phyloP scores from a whole-genome alignment of 139 green algal genomes.

The Desmodesmus armatus region DNA sequence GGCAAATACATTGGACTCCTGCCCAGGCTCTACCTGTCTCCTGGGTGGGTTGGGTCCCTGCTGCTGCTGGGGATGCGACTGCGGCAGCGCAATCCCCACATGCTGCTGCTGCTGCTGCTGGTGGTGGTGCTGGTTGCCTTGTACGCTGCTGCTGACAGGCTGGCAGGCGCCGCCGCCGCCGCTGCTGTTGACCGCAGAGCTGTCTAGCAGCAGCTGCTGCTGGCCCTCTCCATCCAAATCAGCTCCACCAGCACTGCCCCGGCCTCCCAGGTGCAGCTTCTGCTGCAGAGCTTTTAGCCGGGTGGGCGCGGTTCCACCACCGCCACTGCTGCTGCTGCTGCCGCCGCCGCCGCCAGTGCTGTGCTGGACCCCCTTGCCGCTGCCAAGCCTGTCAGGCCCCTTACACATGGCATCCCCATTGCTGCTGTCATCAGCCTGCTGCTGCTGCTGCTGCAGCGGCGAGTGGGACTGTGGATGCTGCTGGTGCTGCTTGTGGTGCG shows the following conservation, averaged over 20 bases:
- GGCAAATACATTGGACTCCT: constrained; percentile 55
- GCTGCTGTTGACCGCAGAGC: constrained; percentile 4
- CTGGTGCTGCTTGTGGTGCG: neutral
- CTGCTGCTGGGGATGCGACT: no score
- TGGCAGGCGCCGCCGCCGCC: neutral
- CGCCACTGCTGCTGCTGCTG: constrained; percentile 22
- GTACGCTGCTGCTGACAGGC: neutral
- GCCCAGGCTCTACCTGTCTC: constrained; percentile 40
- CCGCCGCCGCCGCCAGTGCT: neutral
- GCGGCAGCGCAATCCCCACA: neutral
- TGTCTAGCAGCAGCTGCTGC: neutral
- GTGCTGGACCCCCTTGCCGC: neutral
- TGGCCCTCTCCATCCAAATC: neutral
- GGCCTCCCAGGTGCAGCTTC: neutral
- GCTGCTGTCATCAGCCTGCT: neutral
- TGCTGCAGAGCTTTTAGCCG: no score
- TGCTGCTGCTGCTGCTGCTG: constrained; percentile 21
- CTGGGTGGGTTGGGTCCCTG: neutral
- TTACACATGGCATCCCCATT: neutral
- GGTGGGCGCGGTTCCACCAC: no score
- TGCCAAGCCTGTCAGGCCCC: neutral
- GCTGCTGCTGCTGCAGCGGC: constrained; percentile 1
- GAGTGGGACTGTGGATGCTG: no score
- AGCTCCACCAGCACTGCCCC: neutral
- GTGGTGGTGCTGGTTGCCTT: neutral